A percentile compares a stretch with the other conserved stretches of the same genome.
Evolutionary conservation across 2,329 filamentous ascomycete genomes (phyloP).

Genomic region (Exserohilum rostratum): DNA sequence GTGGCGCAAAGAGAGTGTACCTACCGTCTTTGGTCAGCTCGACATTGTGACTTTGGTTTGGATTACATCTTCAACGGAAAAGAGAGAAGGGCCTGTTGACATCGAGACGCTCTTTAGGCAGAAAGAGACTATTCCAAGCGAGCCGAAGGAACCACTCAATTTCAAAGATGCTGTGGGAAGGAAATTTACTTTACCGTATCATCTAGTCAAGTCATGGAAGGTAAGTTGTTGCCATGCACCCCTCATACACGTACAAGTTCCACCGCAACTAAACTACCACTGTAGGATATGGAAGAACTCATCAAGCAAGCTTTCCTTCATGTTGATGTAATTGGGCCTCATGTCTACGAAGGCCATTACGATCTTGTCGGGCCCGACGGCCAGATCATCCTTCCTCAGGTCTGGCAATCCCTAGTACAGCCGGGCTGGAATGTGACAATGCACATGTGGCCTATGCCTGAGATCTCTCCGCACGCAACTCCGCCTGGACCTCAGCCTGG

Average conservation of each 20-base stretch:
- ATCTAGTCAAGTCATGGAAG: slow-evolving; percentile 39
- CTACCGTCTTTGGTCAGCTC: no score
- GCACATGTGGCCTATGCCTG: slow-evolving; percentile 57
- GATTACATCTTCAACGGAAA: no score
- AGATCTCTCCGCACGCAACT: no score
- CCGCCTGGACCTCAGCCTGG: no score
- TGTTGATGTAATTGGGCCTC: slow-evolving; percentile 53
- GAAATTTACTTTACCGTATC: slow-evolving; percentile 38
- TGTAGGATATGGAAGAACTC: slow-evolving; percentile 57
- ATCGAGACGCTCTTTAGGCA: no score
- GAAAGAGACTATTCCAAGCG: no score
- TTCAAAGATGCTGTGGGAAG: slow-evolving; percentile 42
- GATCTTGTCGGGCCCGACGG: slow-evolving; percentile 56
- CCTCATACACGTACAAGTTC: not conserved
- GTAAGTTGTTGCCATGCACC: slow-evolving; percentile 54
- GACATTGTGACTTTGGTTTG: no score
- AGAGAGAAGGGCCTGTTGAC: no score
- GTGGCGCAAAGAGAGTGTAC: no score
- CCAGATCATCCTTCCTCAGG: slow-evolving; percentile 57
- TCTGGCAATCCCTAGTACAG: slow-evolving; percentile 56
- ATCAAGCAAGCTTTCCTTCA: slow-evolving; percentile 58
- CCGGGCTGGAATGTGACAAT: slow-evolving; percentile 57
- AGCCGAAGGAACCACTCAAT: slow-evolving; percentile 48
- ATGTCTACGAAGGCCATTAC: slow-evolving; percentile 55
- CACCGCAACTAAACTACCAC: slow-evolving; percentile 78